These are phyloP conservation scores for Trichosporon sp. DNA, from an alignment of 1,284 basidiomycete species.

Conservation along the genomic window DNA sequence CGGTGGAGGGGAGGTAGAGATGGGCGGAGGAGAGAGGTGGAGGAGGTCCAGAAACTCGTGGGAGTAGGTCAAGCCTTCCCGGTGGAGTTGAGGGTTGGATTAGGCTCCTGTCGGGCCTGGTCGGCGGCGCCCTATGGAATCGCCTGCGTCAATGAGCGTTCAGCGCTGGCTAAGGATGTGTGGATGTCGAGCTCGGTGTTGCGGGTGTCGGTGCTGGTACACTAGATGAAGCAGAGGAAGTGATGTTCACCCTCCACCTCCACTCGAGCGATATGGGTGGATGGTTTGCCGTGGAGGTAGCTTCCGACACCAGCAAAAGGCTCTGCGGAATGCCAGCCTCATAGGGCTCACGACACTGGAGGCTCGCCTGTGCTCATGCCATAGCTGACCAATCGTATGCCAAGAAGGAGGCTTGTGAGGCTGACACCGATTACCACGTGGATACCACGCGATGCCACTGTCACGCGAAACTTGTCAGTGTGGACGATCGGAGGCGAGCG, in stretches of 20 bases:
- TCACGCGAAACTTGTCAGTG: no score
- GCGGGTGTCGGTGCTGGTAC: background rate
- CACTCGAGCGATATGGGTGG: background rate
- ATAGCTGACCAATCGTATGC: background rate
- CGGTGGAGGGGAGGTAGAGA: background rate
- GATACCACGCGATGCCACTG: background rate
- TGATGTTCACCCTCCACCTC: conserved; percentile 4
- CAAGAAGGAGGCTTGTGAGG: background rate
- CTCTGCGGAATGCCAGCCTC: background rate
- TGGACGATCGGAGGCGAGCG: no score
- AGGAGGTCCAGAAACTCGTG: background rate
- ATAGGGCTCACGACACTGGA: background rate
- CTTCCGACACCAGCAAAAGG: conserved; percentile 3
- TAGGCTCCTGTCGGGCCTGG: background rate
- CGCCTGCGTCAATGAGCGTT: background rate
- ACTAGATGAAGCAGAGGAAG: background rate
- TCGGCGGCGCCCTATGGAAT: background rate
- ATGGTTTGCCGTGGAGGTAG: conserved; percentile 3
- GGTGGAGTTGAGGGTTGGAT: background rate
- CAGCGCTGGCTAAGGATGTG: background rate
- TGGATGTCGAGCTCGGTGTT: background rate
- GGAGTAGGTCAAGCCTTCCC: background rate
- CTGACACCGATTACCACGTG: background rate
- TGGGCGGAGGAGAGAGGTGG: background rate
- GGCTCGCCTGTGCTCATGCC: background rate